These are phyloP conservation scores for Mycena latifolia DNA, from an alignment of 768 basidiomycete genomes.

Conservation along the genomic window DNA sequence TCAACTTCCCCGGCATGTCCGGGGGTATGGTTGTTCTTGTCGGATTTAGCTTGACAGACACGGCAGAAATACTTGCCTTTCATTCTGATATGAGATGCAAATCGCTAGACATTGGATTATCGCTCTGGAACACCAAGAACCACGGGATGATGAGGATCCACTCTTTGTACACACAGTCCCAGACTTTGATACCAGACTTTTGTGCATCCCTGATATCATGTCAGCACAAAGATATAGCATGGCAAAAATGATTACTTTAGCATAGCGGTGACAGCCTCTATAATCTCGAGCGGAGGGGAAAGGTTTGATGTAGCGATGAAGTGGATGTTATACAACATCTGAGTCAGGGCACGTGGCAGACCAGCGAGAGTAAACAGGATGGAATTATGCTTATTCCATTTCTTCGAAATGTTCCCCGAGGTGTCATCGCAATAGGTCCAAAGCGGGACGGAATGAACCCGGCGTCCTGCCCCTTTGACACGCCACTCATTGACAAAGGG, in stretches of 20 bases:
- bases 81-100: conserved; percentile 42
- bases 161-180: conserved; percentile 33
- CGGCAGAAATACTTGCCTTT: conserved; percentile 41
- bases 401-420: neutral
- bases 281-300: conserved; percentile 40
- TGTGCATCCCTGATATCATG: conserved; percentile 22
- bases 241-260: conserved; percentile 32
- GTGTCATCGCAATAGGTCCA: conserved; percentile 8
- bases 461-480: neutral
- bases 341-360: neutral
- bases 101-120: conserved; percentile 37
- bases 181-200: conserved; percentile 36
- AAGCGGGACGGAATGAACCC: conserved; percentile 2
- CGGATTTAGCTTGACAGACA: conserved; percentile 32
- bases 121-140: conserved; percentile 38
- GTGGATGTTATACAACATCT: conserved; percentile 34
- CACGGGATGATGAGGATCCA: conserved; percentile 33
- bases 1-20: conserved; percentile 15
- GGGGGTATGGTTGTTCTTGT: conserved; percentile 5
- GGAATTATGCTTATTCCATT: conserved; percentile 25
- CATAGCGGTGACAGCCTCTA: conserved; percentile 36
- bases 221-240: neutral
- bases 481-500: conserved; percentile 8
- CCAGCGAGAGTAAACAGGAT: conserved; percentile 36
- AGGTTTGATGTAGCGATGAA: conserved; percentile 40